A percentile compares a stretch with the other conserved stretches of the same genome.
Evolutionary conservation across 192 early-diverging fungal species (phyloP).

Genomic region (Obelidium mucronatum): DNA sequence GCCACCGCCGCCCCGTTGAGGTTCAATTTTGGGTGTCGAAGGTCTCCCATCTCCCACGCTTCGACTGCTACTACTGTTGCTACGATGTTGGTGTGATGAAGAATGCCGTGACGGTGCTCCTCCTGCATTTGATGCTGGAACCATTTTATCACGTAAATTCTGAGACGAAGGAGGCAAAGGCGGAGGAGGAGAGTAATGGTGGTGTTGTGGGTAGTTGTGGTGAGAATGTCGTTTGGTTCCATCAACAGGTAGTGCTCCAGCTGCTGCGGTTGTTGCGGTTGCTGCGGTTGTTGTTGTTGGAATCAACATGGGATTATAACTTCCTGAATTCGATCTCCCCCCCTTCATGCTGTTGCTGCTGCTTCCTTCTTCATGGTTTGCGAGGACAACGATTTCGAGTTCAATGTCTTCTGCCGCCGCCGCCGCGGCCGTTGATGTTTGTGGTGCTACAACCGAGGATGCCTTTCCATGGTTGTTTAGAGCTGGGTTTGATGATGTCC

Average conservation of each 20-base stretch:
- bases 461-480: background rate
- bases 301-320: background rate
- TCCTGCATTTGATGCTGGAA: constrained; percentile 7
- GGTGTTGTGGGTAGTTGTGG: background rate
- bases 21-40: too few species aligned
- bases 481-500: background rate
- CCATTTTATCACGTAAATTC: too few species aligned
- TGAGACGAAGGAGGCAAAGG: too few species aligned
- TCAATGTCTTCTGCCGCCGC: constrained; percentile 9
- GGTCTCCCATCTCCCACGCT: too few species aligned
- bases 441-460: background rate
- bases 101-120: background rate
- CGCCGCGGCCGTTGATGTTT: constrained; percentile 1
- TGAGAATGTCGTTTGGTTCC: background rate
- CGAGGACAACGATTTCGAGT: constrained; percentile 20
- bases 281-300: too few species aligned
- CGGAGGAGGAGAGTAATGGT: too few species aligned
- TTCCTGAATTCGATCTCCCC: background rate
- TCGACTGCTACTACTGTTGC: too few species aligned
- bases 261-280: too few species aligned
- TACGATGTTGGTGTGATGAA: too few species aligned
- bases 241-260: too few species aligned
- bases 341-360: background rate
- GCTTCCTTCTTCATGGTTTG: background rate
- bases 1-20: too few species aligned